phyloP scores from a whole-genome alignment of 1,284 basidiomycete species.

The Mycosarcoma mackinlayi region DNA sequence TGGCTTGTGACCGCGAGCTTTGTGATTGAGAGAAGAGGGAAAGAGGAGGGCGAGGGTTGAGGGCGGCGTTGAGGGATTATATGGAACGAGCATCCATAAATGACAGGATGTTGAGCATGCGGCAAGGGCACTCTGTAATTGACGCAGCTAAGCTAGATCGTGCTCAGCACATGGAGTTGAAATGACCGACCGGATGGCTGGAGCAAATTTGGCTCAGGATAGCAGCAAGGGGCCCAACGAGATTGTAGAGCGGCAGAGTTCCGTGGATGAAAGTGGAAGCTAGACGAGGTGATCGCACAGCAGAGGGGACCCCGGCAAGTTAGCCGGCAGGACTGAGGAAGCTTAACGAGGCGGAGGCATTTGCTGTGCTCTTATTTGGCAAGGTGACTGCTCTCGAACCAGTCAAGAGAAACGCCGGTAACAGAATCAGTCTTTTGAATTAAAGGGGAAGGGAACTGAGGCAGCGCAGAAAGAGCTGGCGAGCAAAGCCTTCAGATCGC shows the following conservation, averaged over 20 bases:
- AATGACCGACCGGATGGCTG: background rate
- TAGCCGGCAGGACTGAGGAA: background rate
- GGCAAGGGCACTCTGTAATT: background rate
- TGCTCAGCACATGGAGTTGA: too few species aligned
- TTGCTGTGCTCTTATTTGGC: background rate
- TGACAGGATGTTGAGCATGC: background rate
- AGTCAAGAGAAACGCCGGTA: too few species aligned
- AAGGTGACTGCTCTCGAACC: too few species aligned
- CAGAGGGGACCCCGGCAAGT: conserved; percentile 5
- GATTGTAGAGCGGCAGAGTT: background rate
- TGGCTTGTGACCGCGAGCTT: background rate
- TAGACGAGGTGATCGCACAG: conserved; percentile 23
- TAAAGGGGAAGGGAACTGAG: too few species aligned
- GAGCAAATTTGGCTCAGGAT: conserved; percentile 10
- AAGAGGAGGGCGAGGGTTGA: conserved; percentile 6
- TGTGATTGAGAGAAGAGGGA: conserved; percentile 2
- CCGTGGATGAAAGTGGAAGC: conserved; percentile 1
- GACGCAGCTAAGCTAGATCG: too few species aligned
- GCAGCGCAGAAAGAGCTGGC: too few species aligned
- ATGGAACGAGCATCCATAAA: conserved; percentile 1
- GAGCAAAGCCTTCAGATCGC: too few species aligned
- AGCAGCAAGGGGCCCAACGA: background rate
- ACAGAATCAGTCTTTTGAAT: too few species aligned
- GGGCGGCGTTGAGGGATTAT: conserved; percentile 30
- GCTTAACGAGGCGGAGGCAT: conserved; percentile 27